Percentiles rank a stretch among this genome's conserved stretches.
These are phyloP conservation scores for Trichopus zeylanicus DNA, from an alignment of 116 monocot genomes.

Conservation along the genomic window DNA sequence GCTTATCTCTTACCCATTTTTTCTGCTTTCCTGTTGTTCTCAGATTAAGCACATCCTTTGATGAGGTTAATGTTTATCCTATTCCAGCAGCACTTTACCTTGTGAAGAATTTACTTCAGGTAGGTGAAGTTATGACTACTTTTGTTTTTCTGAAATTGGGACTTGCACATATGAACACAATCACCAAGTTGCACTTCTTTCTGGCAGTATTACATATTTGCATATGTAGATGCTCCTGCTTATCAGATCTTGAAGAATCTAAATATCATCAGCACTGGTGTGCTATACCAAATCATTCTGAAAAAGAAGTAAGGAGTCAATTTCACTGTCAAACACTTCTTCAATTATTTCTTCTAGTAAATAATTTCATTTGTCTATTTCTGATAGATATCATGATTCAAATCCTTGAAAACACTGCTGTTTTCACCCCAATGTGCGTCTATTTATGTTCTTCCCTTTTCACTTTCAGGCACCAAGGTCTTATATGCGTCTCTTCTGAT, in stretches of 20 bases:
- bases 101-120: conserved; percentile 74
- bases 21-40: too few species aligned
- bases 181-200: conserved; percentile 11
- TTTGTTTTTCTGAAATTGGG: background rate
- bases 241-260: conserved; percentile 99
- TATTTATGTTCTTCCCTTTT: too few species aligned
- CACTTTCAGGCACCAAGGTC: too few species aligned
- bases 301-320: conserved; percentile 71
- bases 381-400: too few species aligned
- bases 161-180: background rate
- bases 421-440: too few species aligned
- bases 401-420: too few species aligned
- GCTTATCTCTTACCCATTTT: too few species aligned
- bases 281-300: conserved; percentile 85
- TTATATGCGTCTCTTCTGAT: too few species aligned
- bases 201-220: conserved; percentile 92
- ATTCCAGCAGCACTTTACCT: conserved; percentile 79
- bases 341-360: too few species aligned
- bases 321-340: too few species aligned
- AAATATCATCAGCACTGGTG: conserved; percentile 95
- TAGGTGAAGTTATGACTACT: conserved; percentile 7
- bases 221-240: conserved; percentile 95
- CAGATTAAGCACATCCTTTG: conserved; percentile 56
- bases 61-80: conserved; percentile 74
- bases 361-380: too few species aligned